Evolutionary conservation across 2,329 filamentous ascomycete species (phyloP).

Genomic region (Stemphylium vesicarium): DNA sequence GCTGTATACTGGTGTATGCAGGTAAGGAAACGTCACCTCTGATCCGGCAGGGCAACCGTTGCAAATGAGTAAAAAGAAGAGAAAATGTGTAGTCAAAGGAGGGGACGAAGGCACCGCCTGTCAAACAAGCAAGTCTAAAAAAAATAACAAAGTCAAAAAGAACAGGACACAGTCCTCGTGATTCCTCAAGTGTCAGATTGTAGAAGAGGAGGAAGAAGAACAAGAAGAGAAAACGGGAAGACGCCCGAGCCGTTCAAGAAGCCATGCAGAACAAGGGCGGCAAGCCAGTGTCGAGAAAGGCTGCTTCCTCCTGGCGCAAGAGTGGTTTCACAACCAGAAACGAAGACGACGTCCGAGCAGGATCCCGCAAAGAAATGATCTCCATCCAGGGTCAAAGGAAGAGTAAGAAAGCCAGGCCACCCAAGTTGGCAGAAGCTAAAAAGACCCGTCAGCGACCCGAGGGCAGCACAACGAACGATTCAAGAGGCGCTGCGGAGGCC

Average conservation of each 20-base stretch:
- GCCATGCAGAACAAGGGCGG: constrained; percentile 21
- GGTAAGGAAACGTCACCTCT: constrained; percentile 17
- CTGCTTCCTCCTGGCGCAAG: constrained; percentile 19
- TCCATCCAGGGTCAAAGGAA: constrained; percentile 34
- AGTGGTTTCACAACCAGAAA: constrained; percentile 36
- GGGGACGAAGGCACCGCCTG: constrained; percentile 27
- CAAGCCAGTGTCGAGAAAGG: constrained; percentile 14
- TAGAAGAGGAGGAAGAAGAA: background rate
- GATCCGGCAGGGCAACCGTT: constrained; percentile 24
- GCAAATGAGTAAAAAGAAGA: constrained; percentile 2
- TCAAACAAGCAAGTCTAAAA: constrained; percentile 3
- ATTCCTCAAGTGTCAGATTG: background rate
- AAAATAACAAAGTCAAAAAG: constrained; percentile 9
- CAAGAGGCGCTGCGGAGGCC: constrained; percentile 2
- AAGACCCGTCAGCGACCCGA: constrained; percentile 3
- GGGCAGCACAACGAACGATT: background rate
- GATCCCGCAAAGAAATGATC: constrained; percentile 19
- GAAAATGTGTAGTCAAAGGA: constrained; percentile 15
- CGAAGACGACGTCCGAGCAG: constrained; percentile 18
- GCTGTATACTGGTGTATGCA: constrained; percentile 3
- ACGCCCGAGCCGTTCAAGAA: constrained; percentile 15
- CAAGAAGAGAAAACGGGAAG: background rate
- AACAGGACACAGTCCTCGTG: constrained; percentile 5
- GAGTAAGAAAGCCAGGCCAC: background rate
- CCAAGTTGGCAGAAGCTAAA: background rate